phyloP scores from a whole-genome alignment of 2,329 filamentous ascomycete genomes.

The Neoscytalidium dimidiatum region DNA sequence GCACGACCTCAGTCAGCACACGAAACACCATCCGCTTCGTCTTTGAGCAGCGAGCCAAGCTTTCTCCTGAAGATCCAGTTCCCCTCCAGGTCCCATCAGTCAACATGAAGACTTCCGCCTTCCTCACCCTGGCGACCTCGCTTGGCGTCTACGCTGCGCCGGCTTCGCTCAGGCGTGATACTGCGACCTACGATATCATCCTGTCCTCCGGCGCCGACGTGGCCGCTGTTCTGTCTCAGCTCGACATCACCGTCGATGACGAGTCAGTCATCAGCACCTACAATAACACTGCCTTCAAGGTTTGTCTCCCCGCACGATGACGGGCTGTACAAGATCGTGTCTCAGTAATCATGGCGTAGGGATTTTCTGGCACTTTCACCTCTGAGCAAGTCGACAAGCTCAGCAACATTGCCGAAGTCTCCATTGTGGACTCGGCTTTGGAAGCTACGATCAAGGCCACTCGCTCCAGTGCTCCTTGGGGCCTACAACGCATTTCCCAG shows the following conservation, averaged over 20 bases:
- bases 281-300: conserved; percentile 18
- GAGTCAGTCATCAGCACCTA: conserved; percentile 13
- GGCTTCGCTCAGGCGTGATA: conserved; percentile 1
- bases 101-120: conserved; percentile 15
- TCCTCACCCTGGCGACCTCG: conserved; percentile 9
- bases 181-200: conserved; percentile 14
- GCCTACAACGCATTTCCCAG: conserved; percentile 45
- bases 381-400: conserved; percentile 10
- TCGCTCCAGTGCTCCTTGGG: conserved; percentile 43
- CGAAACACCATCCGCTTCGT: background rate
- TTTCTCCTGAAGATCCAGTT: background rate
- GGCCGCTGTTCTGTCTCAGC: background rate
- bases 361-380: conserved; percentile 16
- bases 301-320: background rate
- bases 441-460: conserved; percentile 28
- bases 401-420: conserved; percentile 10
- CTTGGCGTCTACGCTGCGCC: conserved; percentile 10
- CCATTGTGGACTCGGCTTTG: conserved; percentile 13
- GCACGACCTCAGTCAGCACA: background rate
- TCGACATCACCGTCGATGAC: conserved; percentile 9
- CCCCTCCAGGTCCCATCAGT: background rate
- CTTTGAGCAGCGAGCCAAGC: background rate
- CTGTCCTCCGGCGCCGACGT: conserved; percentile 9
- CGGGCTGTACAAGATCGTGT: too few relatives aligned
- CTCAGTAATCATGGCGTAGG: background rate